Percentiles rank a stretch among this genome's conserved stretches.
Conservation (phyloP, 495 filamentous ascomycete species). For the Cercophora scortea region DNA sequence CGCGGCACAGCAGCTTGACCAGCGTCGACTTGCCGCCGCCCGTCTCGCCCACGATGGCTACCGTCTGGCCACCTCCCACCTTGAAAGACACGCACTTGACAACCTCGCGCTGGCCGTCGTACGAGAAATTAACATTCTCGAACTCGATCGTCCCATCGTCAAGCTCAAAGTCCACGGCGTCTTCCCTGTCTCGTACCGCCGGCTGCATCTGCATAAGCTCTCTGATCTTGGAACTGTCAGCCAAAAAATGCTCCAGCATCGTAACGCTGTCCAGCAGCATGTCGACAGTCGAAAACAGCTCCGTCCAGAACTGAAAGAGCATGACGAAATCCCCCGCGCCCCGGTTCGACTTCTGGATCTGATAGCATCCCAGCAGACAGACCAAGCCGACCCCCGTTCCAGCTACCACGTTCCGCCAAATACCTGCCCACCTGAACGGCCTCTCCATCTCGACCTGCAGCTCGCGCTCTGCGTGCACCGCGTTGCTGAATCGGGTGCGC, state of each 20-base stretch:
- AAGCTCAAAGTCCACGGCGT: constrained; percentile 36
- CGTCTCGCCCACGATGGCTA: constrained; percentile 48
- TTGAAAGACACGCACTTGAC: constrained; percentile 16
- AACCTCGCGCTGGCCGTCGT: constrained; percentile 42
- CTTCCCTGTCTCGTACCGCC: constrained; percentile 62
- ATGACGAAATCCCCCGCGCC: constrained; percentile 7
- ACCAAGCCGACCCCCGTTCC: neutral
- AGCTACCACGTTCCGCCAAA: neutral
- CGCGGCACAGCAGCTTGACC: constrained; percentile 47
- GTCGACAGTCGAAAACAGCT: neutral
- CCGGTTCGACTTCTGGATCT: constrained; percentile 1
- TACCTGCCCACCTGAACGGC: neutral
- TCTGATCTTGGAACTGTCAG: constrained; percentile 20
- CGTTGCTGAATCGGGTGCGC: neutral
- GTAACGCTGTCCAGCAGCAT: neutral
- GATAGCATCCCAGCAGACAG: constrained; percentile 1
- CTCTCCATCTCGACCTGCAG: neutral
- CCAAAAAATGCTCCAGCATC: constrained; percentile 61
- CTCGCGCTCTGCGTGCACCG: neutral
- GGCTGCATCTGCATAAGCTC: constrained; percentile 66
- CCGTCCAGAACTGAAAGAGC: constrained; percentile 5
- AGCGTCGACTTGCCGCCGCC: constrained; percentile 53
- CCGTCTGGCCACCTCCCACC: constrained; percentile 43
- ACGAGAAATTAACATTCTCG: constrained; percentile 74
- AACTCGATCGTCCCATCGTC: constrained; percentile 77